Conservation (phyloP, 2,329 filamentous ascomycete species). For the Incumbomyces delicatus region DNA sequence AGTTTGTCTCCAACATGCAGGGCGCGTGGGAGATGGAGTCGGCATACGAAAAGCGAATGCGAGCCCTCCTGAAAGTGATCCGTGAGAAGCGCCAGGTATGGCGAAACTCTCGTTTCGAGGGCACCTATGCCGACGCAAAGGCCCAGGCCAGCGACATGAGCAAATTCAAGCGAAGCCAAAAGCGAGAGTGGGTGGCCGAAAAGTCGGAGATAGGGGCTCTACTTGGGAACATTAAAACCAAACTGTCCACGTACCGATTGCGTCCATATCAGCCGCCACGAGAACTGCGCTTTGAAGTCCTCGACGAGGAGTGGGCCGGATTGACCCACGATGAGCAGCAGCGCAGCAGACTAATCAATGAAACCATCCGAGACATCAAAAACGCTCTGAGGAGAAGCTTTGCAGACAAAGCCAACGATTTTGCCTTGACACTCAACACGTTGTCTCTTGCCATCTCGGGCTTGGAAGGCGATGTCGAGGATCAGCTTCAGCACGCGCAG, state of each 20-base stretch:
- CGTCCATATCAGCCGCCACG: slow-evolving; percentile 82
- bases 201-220: slow-evolving; percentile 91
- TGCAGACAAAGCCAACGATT: slow-evolving; percentile 96
- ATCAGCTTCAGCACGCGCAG: slow-evolving; percentile 80
- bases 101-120: slow-evolving; percentile 73
- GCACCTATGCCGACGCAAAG: slow-evolving; percentile 88
- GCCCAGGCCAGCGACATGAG: slow-evolving; percentile 72
- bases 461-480: slow-evolving; percentile 93
- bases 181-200: slow-evolving; percentile 93
- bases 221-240: slow-evolving; percentile 97
- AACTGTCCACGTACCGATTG: slow-evolving; percentile 86
- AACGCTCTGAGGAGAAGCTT: slow-evolving; percentile 86
- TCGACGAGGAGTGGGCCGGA: slow-evolving; percentile 72
- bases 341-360: slow-evolving; percentile 89
- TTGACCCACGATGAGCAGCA: slow-evolving; percentile 77
- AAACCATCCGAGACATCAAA: slow-evolving; percentile 97
- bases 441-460: slow-evolving; percentile 91
- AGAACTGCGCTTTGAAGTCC: slow-evolving; percentile 69
- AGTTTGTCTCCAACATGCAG: slow-evolving; percentile 98
- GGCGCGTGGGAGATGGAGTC: slow-evolving; percentile 99
- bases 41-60: slow-evolving; percentile 85
- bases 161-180: slow-evolving; percentile 80
- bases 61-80: slow-evolving; percentile 66
- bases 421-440: slow-evolving; percentile 88
- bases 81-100: slow-evolving; percentile 63